phyloP scores from a whole-genome alignment of 192 early-diverging fungal species.

The Thamnidium elegans region DNA sequence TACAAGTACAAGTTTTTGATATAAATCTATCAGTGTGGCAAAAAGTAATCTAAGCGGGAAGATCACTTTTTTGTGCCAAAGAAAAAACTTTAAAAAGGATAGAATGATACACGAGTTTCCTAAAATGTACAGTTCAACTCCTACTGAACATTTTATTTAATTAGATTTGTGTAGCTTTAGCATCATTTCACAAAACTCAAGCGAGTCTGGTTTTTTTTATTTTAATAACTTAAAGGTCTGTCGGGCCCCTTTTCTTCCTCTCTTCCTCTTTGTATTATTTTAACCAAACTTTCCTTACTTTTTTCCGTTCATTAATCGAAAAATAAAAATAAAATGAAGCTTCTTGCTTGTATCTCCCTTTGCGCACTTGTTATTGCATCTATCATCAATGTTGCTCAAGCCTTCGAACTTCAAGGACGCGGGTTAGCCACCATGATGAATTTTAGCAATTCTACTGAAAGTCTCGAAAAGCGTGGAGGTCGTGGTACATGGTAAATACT shows the following conservation, averaged over 20 bases:
- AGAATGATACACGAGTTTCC: slow-evolving; percentile 8
- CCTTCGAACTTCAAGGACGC: slow-evolving; percentile 3
- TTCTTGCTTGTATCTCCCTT: slow-evolving; percentile 4
- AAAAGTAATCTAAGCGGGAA: no score
- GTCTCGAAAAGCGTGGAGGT: slow-evolving; percentile 20
- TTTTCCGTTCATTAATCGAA: slow-evolving; percentile 8
- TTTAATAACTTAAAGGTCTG: not conserved
- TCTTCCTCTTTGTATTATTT: slow-evolving; percentile 4
- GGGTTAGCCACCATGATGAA: slow-evolving; percentile 25
- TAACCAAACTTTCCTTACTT: not conserved
- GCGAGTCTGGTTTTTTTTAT: not conserved
- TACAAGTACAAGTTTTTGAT: not conserved
- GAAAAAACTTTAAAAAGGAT: not conserved
- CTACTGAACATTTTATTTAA: slow-evolving; percentile 15
- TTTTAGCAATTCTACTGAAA: not conserved
- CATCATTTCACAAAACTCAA: not conserved
- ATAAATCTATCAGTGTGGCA: not conserved
- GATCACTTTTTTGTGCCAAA: not conserved
- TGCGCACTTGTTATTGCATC: slow-evolving; percentile 8
- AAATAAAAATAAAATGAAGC: slow-evolving; percentile 17
- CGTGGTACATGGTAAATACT: slow-evolving; percentile 31
- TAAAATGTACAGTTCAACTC: slow-evolving; percentile 2
- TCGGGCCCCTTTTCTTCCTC: not conserved
- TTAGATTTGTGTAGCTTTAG: slow-evolving; percentile 11
- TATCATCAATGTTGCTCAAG: not conserved